These are phyloP conservation scores for Goniomonas avonlea DNA, from an alignment of 78 protist genomes.

Conservation along the genomic window DNA sequence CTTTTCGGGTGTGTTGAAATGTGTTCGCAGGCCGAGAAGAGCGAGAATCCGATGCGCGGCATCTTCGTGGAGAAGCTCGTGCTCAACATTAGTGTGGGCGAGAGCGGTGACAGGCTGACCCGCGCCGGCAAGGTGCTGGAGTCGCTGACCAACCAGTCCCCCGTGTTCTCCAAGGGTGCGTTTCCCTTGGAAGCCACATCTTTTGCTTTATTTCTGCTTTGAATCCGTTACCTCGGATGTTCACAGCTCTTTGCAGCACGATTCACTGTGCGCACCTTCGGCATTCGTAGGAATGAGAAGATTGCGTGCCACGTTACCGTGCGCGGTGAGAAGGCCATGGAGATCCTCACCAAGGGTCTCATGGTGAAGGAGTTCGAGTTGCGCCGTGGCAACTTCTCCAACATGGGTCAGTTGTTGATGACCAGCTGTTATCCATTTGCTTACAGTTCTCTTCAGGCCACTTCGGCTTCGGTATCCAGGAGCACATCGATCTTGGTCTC, in stretches of 20 bases:
- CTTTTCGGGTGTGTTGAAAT: too few relatives aligned
- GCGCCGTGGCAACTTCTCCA: slow-evolving; percentile 69
- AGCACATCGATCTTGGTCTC: slow-evolving; percentile 98
- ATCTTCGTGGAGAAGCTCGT: slow-evolving; percentile 87
- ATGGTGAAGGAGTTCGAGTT: slow-evolving; percentile 96
- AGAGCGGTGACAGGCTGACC: slow-evolving; percentile 93
- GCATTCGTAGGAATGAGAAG: slow-evolving; percentile 96
- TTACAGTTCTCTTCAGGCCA: slow-evolving; percentile 20
- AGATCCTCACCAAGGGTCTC: slow-evolving; percentile 86
- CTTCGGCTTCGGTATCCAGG: slow-evolving; percentile 91
- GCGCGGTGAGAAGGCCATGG: slow-evolving; percentile 97
- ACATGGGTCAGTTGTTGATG: slow-evolving; percentile 84
- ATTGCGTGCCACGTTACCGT: slow-evolving; percentile 94
- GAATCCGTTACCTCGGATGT: background rate
- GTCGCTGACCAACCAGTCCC: slow-evolving; percentile 92
- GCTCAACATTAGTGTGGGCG: slow-evolving; percentile 97
- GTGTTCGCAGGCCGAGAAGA: slow-evolving; percentile 12
- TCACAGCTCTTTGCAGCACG: slow-evolving; percentile 75
- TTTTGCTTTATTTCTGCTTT: background rate
- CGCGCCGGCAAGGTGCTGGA: slow-evolving; percentile 98
- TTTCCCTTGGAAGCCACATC: too few relatives aligned
- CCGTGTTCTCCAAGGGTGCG: slow-evolving; percentile 81
- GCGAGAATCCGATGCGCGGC: background rate
- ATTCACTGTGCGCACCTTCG: slow-evolving; percentile 91
- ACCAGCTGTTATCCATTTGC: too few relatives aligned